A percentile compares a stretch with the other conserved stretches of the same genome.
These are phyloP conservation scores for Pueraria montana DNA, from an alignment of 306 rosid species.

Conservation along the genomic window DNA sequence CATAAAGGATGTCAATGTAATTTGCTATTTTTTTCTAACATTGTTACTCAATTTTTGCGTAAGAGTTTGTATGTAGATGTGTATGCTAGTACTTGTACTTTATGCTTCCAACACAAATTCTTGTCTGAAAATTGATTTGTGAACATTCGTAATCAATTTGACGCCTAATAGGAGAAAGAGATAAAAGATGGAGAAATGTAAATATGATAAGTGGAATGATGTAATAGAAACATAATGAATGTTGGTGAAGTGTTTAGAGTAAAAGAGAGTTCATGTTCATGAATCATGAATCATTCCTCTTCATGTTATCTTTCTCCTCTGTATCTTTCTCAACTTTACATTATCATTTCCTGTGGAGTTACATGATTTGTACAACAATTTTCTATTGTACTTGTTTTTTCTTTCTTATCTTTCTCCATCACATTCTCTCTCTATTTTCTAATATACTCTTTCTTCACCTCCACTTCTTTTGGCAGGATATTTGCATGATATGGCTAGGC, in stretches of 20 bases:
- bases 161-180: not conserved
- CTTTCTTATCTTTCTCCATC: not conserved
- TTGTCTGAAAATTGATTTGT: not conserved
- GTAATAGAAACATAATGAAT: not conserved
- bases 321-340: not conserved
- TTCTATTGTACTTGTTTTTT: not conserved
- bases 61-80: constrained; percentile 21
- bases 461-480: constrained; percentile 44
- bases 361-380: not conserved
- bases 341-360: not conserved
- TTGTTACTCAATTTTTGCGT: not conserved
- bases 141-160: not conserved
- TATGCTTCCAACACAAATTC: constrained; percentile 9
- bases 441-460: not conserved
- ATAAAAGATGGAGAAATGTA: not conserved
- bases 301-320: not conserved
- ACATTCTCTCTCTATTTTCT: not conserved
- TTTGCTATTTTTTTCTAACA: not conserved
- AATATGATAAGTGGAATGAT: not conserved
- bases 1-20: not conserved
- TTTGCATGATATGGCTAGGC: constrained; percentile 16
- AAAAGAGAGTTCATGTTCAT: not conserved
- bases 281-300: not conserved
- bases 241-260: not conserved
- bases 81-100: constrained; percentile 14